Evolutionary conservation across 164 flowering plant genomes (phyloP), one percentile per base, ranked within the genome.

Genomic region (Kingdonia uniflora): DNA sequence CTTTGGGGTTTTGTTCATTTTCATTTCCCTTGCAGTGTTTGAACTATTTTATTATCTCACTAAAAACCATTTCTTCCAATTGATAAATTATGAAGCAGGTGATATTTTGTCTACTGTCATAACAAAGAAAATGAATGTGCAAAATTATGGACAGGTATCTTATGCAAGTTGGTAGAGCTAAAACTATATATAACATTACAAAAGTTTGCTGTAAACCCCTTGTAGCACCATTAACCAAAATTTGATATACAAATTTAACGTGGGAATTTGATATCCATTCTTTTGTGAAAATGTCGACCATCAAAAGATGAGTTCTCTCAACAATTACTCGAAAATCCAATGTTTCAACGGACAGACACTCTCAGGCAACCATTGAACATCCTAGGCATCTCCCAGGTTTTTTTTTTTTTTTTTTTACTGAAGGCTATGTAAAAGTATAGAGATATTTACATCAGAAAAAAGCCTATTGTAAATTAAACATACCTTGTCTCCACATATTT

Each of bases 401-500:
- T n/a, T n/a, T n/a, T n/a, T n/a, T n/a, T n/a, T n/a, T n/a, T n/a
- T n/a, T n/a, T n/a, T n/a, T 41, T 16, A 20, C n/a, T 47, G 26
- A 47, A 47, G 23, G 29, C 21, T 19, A 19, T 45, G 25, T 38
- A 35, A 44, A 53, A 59, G 57, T 24, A 38, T 55, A 50, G 22
- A 11, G 37, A 29, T 19, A 42, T 15, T 57, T 55, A 56, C 49
- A 49, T 55, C 56, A 62, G 19, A 21, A 15, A 53, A 42, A 45
- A 48, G 20, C 53, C 57, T 51, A 16, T 51, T 52, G 39, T 64
- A 65, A 60, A 54, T 19, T 35, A 25, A 52, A 29, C 55, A 29
- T 44, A 50, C 25, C 66, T 70, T 80, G 82, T 71, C 77, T 55
- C 65, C 53, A 52, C 58, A 11, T 68, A 48, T 59, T 73, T 71